Evolutionary conservation across 345 rosid genomes (phyloP).

Genomic region (Moricandia arvensis): DNA sequence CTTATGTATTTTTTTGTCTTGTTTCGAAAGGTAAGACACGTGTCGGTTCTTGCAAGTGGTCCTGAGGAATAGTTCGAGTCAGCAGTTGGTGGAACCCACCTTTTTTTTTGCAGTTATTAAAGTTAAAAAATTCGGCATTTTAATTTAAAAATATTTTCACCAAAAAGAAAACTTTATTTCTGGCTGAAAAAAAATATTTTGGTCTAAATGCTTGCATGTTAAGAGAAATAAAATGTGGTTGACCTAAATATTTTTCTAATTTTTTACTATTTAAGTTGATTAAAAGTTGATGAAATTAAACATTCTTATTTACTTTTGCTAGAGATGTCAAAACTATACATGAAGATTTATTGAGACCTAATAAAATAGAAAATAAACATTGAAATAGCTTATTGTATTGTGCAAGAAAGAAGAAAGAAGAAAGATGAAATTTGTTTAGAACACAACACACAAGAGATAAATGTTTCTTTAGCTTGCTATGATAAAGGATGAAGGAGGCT

Average conservation of each 20-base stretch:
- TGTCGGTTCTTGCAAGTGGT: constrained; percentile 35
- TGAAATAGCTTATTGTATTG: too few species aligned
- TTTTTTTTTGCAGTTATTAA: constrained; percentile 33
- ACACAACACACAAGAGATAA: too few species aligned
- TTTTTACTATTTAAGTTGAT: neutral
- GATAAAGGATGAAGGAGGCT: too few species aligned
- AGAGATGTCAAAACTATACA: too few species aligned
- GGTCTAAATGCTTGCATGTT: neutral
- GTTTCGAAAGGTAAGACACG: constrained; percentile 12
- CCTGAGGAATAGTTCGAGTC: constrained; percentile 36
- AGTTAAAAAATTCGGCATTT: constrained; percentile 38
- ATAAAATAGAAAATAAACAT: too few species aligned
- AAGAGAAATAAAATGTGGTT: neutral
- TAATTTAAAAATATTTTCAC: constrained; percentile 7
- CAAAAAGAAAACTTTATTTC: constrained; percentile 27
- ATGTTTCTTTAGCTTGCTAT: too few species aligned
- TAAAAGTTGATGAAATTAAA: neutral
- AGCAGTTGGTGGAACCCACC: constrained; percentile 27
- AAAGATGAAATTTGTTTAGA: too few species aligned
- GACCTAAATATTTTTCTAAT: neutral
- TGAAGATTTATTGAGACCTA: too few species aligned
- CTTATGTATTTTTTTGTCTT: neutral
- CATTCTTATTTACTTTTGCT: too few species aligned
- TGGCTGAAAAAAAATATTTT: constrained; percentile 8
- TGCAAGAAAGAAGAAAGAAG: too few species aligned